Conservation (phyloP, 805 yeast species). For the Starmerella apis region DNA sequence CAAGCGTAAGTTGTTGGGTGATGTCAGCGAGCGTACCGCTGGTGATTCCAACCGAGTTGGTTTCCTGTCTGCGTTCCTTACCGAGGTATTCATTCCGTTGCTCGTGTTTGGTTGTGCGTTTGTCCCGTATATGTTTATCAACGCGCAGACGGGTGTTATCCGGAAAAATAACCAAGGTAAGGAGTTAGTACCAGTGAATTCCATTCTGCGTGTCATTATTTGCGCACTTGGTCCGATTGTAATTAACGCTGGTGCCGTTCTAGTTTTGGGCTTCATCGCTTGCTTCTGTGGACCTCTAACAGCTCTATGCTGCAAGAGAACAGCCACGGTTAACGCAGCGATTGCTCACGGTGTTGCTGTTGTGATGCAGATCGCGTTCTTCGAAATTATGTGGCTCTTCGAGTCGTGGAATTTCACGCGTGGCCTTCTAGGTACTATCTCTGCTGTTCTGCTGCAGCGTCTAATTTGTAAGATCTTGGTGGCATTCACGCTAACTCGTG, state of each 20-base stretch:
- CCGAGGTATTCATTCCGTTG: conserved; percentile 69
- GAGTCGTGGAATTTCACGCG: conserved; percentile 85
- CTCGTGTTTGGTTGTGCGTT: conserved; percentile 58
- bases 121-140: conserved; percentile 67
- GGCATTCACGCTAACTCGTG: conserved; percentile 72
- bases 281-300: conserved; percentile 97
- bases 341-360: conserved; percentile 94
- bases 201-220: conserved; percentile 52
- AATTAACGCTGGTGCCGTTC: conserved; percentile 75
- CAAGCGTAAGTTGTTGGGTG: conserved; percentile 61
- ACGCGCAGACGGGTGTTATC: conserved; percentile 74
- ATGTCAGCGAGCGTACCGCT: conserved; percentile 53
- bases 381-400: conserved; percentile 92
- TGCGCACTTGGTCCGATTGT: conserved; percentile 77
- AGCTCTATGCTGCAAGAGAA: conserved; percentile 90
- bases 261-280: conserved; percentile 66
- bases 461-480: conserved; percentile 76
- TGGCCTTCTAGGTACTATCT: conserved; percentile 74
- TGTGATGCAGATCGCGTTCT: conserved; percentile 71
- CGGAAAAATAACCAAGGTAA: conserved; percentile 21
- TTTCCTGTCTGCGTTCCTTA: conserved; percentile 61
- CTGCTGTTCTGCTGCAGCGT: conserved; percentile 82
- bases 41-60: conserved; percentile 67
- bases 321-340: conserved; percentile 92
- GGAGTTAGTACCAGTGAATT: conserved; percentile 38